Conservation (phyloP, 495 filamentous ascomycete species). For the Letharia lupina region DNA sequence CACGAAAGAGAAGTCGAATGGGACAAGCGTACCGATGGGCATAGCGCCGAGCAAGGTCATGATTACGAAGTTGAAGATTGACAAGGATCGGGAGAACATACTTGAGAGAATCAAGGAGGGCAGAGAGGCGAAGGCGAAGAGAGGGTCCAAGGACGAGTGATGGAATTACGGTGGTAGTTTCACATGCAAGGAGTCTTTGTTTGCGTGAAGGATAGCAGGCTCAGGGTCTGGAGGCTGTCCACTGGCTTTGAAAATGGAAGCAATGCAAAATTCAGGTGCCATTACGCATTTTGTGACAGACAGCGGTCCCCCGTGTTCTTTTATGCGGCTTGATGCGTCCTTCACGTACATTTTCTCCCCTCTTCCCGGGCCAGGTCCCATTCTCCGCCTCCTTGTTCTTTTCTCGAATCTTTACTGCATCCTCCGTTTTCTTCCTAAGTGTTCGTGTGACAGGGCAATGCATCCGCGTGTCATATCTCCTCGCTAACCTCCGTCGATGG, state of each 20-base stretch:
- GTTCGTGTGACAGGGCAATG: background rate
- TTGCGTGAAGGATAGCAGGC: background rate
- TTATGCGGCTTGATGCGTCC: background rate
- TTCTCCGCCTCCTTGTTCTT: background rate
- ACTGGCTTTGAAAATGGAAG: background rate
- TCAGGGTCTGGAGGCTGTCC: background rate
- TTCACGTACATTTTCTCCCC: background rate
- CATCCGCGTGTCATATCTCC: constrained; percentile 16
- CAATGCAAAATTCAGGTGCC: background rate
- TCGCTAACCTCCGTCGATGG: constrained; percentile 17
- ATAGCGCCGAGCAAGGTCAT: constrained; percentile 88
- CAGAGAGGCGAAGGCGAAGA: constrained; percentile 45
- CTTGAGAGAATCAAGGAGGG: constrained; percentile 74
- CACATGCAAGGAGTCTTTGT: background rate
- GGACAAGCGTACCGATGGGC: constrained; percentile 79
- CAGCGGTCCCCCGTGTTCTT: background rate
- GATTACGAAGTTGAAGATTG: constrained; percentile 95
- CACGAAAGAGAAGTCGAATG: constrained; percentile 86
- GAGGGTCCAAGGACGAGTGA: constrained; percentile 16
- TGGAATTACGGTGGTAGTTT: background rate
- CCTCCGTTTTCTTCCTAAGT: too few species aligned
- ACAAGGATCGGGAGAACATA: constrained; percentile 95
- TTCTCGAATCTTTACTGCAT: background rate
- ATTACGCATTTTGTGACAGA: background rate
- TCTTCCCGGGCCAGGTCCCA: background rate